Conservation (phyloP, 2,329 filamentous ascomycete genomes). For the Aspergillus fumigatiaffinis region DNA sequence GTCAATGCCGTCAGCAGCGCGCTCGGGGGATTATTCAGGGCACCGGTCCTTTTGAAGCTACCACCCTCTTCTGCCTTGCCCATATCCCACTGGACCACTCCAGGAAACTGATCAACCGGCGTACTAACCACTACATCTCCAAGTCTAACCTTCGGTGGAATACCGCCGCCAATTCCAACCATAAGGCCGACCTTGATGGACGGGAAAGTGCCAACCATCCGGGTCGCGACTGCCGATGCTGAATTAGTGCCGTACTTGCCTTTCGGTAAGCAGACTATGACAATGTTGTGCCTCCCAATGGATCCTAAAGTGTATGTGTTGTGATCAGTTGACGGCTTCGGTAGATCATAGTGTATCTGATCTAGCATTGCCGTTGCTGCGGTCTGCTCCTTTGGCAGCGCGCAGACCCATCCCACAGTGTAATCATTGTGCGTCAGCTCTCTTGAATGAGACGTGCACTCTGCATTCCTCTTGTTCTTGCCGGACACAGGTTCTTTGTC, state of each 20-base stretch:
- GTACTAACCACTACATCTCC: slow-evolving; percentile 16
- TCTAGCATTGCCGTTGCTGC: slow-evolving; percentile 21
- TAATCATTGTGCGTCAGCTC: slow-evolving; percentile 8
- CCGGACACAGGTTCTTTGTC: no score
- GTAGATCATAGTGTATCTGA: slow-evolving; percentile 8
- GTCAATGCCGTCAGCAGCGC: not conserved
- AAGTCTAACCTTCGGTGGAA: slow-evolving; percentile 16
- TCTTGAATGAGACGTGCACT: no score
- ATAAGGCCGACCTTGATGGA: slow-evolving; percentile 16
- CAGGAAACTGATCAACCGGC: not conserved
- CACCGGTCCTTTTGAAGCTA: not conserved
- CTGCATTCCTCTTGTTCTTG: no score
- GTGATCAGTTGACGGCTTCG: slow-evolving; percentile 7
- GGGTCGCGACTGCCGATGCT: slow-evolving; percentile 11
- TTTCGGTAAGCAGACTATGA: slow-evolving; percentile 15
- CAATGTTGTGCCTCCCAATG: slow-evolving; percentile 20
- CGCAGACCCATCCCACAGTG: slow-evolving; percentile 19
- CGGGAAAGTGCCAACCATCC: slow-evolving; percentile 16
- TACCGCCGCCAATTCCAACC: slow-evolving; percentile 18
- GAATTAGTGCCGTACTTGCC: slow-evolving; percentile 8
- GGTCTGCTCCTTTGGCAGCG: slow-evolving; percentile 18
- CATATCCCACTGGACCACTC: not conserved
- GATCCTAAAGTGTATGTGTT: slow-evolving; percentile 17
- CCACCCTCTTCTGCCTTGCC: not conserved
- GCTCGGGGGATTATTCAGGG: not conserved